Percentiles rank a stretch among this genome's conserved stretches.
These are phyloP conservation scores for Rhynchospora tenuis DNA, from an alignment of 176 grass and related monocot genomes.

Conservation along the genomic window DNA sequence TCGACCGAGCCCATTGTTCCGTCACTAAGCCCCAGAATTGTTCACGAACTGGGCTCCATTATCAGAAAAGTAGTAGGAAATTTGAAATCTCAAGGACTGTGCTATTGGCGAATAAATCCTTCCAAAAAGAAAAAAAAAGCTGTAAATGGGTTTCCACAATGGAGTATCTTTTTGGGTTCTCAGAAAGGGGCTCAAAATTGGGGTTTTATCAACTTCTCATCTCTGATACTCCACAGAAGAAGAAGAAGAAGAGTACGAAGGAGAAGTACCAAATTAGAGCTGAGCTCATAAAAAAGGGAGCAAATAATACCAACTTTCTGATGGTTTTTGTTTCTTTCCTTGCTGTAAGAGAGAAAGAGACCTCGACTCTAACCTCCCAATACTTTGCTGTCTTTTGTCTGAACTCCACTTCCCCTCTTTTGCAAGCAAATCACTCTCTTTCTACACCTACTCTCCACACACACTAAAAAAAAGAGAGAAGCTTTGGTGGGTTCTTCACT, in stretches of 20 bases:
- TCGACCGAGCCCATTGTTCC: constrained; percentile 5
- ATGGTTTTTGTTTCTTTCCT: constrained; percentile 16
- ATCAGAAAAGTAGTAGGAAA: neutral
- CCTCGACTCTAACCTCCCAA: neutral
- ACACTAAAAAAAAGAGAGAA: neutral
- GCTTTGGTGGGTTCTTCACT: constrained; percentile 10
- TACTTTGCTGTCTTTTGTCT: neutral
- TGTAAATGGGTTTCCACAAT: neutral
- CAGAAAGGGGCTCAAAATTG: neutral
- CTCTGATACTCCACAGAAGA: neutral
- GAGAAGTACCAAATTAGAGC: neutral
- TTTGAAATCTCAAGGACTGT: neutral
- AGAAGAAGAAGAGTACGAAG: neutral
- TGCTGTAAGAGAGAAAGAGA: neutral
- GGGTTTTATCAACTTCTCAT: neutral
- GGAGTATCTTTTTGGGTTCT: neutral
- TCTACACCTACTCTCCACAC: neutral
- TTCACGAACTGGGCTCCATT: neutral
- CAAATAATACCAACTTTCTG: constrained; percentile 13
- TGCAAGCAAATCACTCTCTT: neutral
- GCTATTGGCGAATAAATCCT: neutral
- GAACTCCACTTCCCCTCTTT: neutral
- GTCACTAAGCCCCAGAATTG: neutral
- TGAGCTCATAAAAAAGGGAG: neutral
- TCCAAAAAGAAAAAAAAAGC: neutral